phyloP scores from a whole-genome alignment of 805 yeast genomes.

The Zygoascus ofunaensis region DNA sequence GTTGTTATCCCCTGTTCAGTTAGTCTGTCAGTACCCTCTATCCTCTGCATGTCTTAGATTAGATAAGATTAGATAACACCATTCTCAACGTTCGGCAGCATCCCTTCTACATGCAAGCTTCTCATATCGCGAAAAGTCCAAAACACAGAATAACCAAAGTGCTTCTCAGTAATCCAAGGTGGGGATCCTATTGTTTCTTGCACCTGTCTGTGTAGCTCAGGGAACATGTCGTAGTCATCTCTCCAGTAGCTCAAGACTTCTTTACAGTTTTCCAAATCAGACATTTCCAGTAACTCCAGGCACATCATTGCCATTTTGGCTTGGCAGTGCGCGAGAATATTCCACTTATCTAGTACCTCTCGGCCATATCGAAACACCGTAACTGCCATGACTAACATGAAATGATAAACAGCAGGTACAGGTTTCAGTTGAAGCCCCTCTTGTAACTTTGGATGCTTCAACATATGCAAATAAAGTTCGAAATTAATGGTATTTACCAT shows the following conservation, averaged over 20 bases:
- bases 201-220: neutral
- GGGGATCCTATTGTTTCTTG: conserved; percentile 2
- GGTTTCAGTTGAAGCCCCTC: conserved; percentile 6
- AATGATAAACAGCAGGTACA: conserved; percentile 10
- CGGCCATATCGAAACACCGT: conserved; percentile 8
- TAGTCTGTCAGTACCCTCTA: too few relatives aligned
- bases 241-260: conserved; percentile 9
- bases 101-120: conserved; percentile 9
- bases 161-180: conserved; percentile 8
- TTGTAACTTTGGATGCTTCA: conserved; percentile 3
- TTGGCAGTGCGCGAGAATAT: conserved; percentile 6
- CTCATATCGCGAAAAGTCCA: conserved; percentile 14
- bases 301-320: conserved; percentile 8
- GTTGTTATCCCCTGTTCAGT: too few relatives aligned
- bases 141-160: conserved; percentile 10
- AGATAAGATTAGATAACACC: neutral
- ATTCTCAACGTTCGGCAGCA: conserved; percentile 2
- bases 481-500: conserved; percentile 6
- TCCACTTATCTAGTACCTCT: conserved; percentile 9
- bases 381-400: conserved; percentile 9
- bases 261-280: conserved; percentile 7
- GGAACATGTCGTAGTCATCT: conserved; percentile 9
- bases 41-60: too few relatives aligned
- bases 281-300: conserved; percentile 4
- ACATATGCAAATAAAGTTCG: conserved; percentile 7